Conservation (phyloP, 192 early-diverging fungal genomes). For the Backusella luteola region DNA sequence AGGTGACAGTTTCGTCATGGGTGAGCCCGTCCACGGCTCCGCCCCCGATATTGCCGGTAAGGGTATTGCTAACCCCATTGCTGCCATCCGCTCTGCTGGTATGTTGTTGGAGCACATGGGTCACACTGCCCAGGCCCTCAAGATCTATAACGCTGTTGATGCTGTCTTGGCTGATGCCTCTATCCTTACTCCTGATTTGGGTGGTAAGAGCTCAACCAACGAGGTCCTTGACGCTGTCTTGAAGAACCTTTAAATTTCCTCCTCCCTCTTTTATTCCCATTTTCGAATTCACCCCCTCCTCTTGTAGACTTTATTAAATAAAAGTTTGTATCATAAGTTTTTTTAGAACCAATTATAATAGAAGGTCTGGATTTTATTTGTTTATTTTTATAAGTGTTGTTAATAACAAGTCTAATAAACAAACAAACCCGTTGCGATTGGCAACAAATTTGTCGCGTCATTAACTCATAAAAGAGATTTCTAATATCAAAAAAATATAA, state of each 20-base stretch:
- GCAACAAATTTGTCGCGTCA: not conserved
- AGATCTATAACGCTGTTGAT: conserved; percentile 87
- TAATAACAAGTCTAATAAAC: not conserved
- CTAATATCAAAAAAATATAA: not conserved
- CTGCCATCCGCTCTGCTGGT: conserved; percentile 91
- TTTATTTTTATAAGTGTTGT: not conserved
- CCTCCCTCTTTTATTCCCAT: not conserved
- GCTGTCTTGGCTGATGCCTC: conserved; percentile 60
- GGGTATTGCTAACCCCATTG: conserved; percentile 95
- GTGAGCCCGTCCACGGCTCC: conserved; percentile 88
- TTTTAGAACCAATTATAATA: not conserved
- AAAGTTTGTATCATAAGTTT: conserved; percentile 5
- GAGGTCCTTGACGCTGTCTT: conserved; percentile 83
- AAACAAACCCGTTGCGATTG: not conserved
- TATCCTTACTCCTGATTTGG: conserved; percentile 84
- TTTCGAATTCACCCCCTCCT: not conserved
- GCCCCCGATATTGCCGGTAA: conserved; percentile 98
- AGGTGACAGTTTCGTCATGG: conserved; percentile 92
- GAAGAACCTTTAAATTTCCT: conserved; percentile 52
- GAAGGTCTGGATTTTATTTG: not conserved
- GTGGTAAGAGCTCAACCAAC: conserved; percentile 80
- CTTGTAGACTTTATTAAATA: not conserved
- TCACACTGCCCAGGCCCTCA: conserved; percentile 63
- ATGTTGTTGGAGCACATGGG: conserved; percentile 90
- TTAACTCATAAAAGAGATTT: not conserved